These are phyloP conservation scores for Apostasia shenzhenica DNA, from an alignment of 106 monocot genomes.

Conservation along the genomic window DNA sequence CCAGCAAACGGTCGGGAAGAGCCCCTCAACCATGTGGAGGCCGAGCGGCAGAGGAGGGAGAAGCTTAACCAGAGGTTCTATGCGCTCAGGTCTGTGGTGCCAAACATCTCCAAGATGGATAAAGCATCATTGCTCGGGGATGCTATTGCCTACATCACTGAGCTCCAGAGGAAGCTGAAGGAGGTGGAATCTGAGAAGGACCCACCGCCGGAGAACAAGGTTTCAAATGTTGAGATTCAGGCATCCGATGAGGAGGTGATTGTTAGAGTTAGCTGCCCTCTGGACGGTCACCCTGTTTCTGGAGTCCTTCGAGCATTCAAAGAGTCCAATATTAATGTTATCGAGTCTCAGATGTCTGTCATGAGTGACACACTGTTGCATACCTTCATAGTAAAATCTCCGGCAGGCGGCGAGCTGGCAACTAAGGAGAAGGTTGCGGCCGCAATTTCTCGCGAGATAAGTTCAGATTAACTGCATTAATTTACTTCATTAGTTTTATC, in stretches of 20 bases:
- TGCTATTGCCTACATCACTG: conserved; percentile 66
- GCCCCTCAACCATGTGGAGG: conserved; percentile 67
- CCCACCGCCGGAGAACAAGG: not conserved
- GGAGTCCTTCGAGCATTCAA: conserved; percentile 59
- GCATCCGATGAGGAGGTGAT: conserved; percentile 48
- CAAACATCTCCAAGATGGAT: conserved; percentile 81
- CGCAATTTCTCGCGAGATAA: conserved; percentile 48
- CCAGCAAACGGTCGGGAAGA: conserved; percentile 75
- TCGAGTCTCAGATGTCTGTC: conserved; percentile 48
- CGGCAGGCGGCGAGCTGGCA: conserved; percentile 32
- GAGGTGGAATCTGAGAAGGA: conserved; percentile 58
- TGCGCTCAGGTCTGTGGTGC: conserved; percentile 64
- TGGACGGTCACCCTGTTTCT: conserved; percentile 66
- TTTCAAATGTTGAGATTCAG: conserved; percentile 46
- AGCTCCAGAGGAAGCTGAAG: conserved; percentile 65
- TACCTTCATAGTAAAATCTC: conserved; percentile 66
- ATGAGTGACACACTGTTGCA: conserved; percentile 45
- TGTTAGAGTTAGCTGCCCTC: conserved; percentile 60
- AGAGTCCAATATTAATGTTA: conserved; percentile 46
- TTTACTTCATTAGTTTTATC: no score
- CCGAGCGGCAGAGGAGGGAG: conserved; percentile 69
- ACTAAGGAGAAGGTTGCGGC: conserved; percentile 64
- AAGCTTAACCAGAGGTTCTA: conserved; percentile 83
- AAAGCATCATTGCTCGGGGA: conserved; percentile 68
- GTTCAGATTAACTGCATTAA: not conserved